phyloP scores from a whole-genome alignment of 192 early-diverging fungal species.

The Dispira parvispora region DNA sequence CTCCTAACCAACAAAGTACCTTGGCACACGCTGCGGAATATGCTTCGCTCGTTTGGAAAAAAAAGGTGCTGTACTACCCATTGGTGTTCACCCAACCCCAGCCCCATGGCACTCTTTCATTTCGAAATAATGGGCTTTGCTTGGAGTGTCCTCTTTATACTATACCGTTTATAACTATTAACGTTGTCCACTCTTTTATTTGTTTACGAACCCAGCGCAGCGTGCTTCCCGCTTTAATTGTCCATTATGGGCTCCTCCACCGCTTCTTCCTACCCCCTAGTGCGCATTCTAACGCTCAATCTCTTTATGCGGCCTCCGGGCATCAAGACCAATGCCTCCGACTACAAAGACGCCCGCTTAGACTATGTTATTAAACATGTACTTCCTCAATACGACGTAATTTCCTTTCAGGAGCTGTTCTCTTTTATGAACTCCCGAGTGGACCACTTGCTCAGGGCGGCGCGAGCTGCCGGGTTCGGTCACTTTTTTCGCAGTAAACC shows the following conservation, averaged over 20 bases:
- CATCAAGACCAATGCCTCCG: slow-evolving; percentile 48
- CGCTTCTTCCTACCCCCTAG: neutral
- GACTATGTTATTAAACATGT: slow-evolving; percentile 46
- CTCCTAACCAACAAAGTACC: too few relatives aligned
- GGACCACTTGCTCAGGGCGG: slow-evolving; percentile 38
- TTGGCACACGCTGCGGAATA: too few relatives aligned
- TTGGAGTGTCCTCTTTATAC: too few relatives aligned
- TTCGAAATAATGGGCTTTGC: too few relatives aligned
- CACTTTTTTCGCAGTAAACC: slow-evolving; percentile 37
- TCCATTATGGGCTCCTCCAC: neutral
- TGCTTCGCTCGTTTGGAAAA: too few relatives aligned
- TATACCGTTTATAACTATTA: too few relatives aligned
- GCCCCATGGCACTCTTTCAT: too few relatives aligned
- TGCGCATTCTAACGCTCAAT: slow-evolving; percentile 43
- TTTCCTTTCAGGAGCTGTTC: slow-evolving; percentile 70
- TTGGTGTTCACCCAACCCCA: too few relatives aligned
- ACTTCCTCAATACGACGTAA: slow-evolving; percentile 50
- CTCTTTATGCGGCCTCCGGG: slow-evolving; percentile 56
- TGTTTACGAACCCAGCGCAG: too few relatives aligned
- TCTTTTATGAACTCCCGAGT: slow-evolving; percentile 46
- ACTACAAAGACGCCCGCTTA: slow-evolving; percentile 63
- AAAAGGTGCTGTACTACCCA: too few relatives aligned
- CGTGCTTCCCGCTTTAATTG: neutral
- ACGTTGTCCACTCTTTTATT: too few relatives aligned
- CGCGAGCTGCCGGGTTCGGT: slow-evolving; percentile 44